phyloP scores from a whole-genome alignment of 768 basidiomycete species.

The Glaciozyma antarctica region DNA sequence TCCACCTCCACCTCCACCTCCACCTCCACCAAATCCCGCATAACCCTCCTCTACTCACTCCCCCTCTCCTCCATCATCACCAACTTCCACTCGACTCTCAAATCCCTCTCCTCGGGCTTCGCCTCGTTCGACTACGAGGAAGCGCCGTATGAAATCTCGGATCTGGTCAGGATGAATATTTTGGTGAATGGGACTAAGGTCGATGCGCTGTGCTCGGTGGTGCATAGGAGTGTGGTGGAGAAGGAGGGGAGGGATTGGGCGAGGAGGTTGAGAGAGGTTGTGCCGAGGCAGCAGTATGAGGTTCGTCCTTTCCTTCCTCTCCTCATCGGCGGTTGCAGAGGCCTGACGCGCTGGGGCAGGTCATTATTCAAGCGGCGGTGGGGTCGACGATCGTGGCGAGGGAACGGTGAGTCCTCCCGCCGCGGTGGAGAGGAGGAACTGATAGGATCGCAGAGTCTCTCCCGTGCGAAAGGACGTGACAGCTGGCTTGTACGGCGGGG shows the following conservation, averaged over 20 bases:
- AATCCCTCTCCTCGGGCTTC: conserved; percentile 82
- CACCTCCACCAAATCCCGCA: conserved; percentile 27
- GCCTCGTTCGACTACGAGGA: conserved; percentile 97
- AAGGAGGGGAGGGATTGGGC: conserved; percentile 73
- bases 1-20: conserved; percentile 45
- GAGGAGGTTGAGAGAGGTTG: conserved; percentile 84
- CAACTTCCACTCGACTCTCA: conserved; percentile 89
- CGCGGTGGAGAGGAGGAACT: neutral
- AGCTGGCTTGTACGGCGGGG: conserved; percentile 85
- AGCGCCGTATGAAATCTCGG: conserved; percentile 56
- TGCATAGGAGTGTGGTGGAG: conserved; percentile 71
- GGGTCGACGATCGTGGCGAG: conserved; percentile 80
- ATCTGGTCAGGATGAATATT: conserved; percentile 64
- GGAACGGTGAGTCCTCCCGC: conserved; percentile 48
- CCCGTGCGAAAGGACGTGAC: conserved; percentile 59
- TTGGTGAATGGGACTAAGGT: conserved; percentile 79
- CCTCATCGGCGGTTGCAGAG: too few relatives aligned
- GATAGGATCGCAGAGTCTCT: conserved; percentile 16
- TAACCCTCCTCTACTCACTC: conserved; percentile 71
- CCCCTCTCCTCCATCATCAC: conserved; percentile 89
- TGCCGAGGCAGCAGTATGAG: conserved; percentile 79
- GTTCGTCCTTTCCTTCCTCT: conserved; percentile 1
- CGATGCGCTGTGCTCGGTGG: conserved; percentile 84
- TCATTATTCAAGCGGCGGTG: conserved; percentile 87
- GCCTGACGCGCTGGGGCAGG: too few relatives aligned